phyloP scores from a whole-genome alignment of 1,284 basidiomycete species.

The Microbotryum silenes-acaulis region DNA sequence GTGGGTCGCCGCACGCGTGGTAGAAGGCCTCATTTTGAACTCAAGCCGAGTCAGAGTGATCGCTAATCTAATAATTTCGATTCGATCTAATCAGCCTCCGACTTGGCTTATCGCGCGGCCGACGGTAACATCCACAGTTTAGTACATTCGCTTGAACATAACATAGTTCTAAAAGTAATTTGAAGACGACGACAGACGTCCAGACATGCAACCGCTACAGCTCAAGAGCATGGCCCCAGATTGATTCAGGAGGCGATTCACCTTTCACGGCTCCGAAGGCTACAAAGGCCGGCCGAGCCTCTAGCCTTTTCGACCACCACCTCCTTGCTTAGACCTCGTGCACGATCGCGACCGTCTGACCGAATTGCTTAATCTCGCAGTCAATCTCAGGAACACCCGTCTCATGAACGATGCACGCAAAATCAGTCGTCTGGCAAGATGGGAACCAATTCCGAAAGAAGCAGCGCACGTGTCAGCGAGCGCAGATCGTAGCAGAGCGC shows the following conservation, averaged over 20 bases:
- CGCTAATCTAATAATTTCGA: too few relatives aligned
- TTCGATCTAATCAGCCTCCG: too few relatives aligned
- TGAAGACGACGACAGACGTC: not conserved
- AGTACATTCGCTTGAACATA: too few relatives aligned
- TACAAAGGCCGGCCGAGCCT: not conserved
- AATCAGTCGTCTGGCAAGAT: constrained; percentile 31
- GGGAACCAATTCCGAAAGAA: not conserved
- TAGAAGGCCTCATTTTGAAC: too few relatives aligned
- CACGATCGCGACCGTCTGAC: constrained; percentile 31
- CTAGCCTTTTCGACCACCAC: not conserved
- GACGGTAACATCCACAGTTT: too few relatives aligned
- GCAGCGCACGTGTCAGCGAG: not conserved
- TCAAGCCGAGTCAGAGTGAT: too few relatives aligned
- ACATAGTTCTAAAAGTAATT: not conserved
- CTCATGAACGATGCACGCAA: constrained; percentile 37
- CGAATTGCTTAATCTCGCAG: constrained; percentile 65
- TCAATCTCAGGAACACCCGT: constrained; percentile 47
- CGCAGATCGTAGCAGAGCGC: not conserved
- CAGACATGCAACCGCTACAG: too few relatives aligned
- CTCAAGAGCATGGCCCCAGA: not conserved
- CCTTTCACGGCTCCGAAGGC: not conserved
- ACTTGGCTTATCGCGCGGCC: too few relatives aligned
- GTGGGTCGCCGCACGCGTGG: not conserved
- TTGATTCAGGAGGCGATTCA: not conserved
- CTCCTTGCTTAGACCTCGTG: constrained; percentile 12